Percentiles rank a stretch among this genome's conserved stretches.
These are phyloP conservation scores for Emericellopsis atlantica DNA, from an alignment of 2,329 filamentous ascomycete genomes.

Conservation along the genomic window DNA sequence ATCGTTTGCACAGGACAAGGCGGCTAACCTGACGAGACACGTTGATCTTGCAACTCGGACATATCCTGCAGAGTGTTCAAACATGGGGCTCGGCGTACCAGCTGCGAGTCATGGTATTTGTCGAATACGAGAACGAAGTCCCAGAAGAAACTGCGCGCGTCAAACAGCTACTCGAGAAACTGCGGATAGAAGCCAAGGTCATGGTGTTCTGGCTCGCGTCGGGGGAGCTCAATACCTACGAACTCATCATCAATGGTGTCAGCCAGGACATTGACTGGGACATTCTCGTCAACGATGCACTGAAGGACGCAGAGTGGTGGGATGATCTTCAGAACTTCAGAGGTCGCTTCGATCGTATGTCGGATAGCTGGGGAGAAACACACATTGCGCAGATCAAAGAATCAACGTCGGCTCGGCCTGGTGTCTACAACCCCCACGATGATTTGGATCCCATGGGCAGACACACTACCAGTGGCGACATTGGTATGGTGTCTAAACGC, in stretches of 20 bases:
- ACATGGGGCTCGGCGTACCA: slow-evolving; percentile 65
- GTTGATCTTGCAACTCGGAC: slow-evolving; percentile 75
- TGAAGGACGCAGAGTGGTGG: slow-evolving; percentile 75
- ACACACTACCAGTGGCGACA: slow-evolving; percentile 41
- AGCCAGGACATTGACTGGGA: slow-evolving; percentile 39
- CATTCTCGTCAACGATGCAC: slow-evolving; percentile 48
- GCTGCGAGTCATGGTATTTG: slow-evolving; percentile 72
- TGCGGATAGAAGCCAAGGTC: slow-evolving; percentile 70
- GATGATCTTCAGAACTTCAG: slow-evolving; percentile 52
- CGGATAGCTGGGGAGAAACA: slow-evolving; percentile 27
- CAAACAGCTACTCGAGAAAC: slow-evolving; percentile 61
- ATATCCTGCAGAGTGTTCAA: slow-evolving; percentile 70
- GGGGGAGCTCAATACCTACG: slow-evolving; percentile 59
- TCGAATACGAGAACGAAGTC: slow-evolving; percentile 78
- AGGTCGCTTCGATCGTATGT: slow-evolving; percentile 22
- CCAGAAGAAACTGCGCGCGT: slow-evolving; percentile 65
- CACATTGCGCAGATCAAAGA: slow-evolving; percentile 31
- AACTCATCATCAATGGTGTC: slow-evolving; percentile 65
- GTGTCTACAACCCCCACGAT: slow-evolving; percentile 29
- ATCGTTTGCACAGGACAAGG: not conserved
- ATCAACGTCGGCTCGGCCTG: slow-evolving; percentile 25
- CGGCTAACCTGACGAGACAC: slow-evolving; percentile 34
- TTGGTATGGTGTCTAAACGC: slow-evolving; percentile 49
- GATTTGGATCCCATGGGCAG: slow-evolving; percentile 5
- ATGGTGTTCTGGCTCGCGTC: slow-evolving; percentile 73